A percentile compares a stretch with the other conserved stretches of the same genome.
Evolutionary conservation across 768 basidiomycete genomes (phyloP).

Genomic region (Pleurotus sapidus): DNA sequence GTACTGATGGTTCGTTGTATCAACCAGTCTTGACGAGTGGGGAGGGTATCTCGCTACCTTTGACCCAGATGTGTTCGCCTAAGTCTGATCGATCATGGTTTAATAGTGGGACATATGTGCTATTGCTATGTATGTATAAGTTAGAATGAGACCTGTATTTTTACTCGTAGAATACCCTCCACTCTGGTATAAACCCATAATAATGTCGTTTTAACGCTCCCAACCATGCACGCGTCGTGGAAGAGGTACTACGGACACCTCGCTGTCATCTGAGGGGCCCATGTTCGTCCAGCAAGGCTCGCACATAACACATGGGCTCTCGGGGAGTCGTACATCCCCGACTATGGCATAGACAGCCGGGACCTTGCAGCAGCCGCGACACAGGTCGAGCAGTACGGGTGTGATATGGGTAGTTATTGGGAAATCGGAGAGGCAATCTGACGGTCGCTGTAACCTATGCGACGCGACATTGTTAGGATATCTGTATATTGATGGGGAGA

Average conservation of each 20-base stretch:
- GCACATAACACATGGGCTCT: constrained; percentile 77
- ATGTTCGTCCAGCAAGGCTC: constrained; percentile 70
- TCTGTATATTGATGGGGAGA: too few species aligned
- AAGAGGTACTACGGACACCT: constrained; percentile 51
- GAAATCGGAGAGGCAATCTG: constrained; percentile 57
- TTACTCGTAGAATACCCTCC: background rate
- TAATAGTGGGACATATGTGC: too few species aligned
- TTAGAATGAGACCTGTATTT: background rate
- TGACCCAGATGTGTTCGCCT: background rate
- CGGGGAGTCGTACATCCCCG: constrained; percentile 72
- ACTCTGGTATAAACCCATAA: too few species aligned
- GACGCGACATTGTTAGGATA: background rate
- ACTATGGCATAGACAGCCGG: constrained; percentile 68
- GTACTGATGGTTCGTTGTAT: background rate
- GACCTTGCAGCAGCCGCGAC: constrained; percentile 66
- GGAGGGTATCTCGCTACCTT: constrained; percentile 5
- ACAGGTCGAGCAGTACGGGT: constrained; percentile 57
- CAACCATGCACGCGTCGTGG: constrained; percentile 41
- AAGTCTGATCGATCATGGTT: background rate
- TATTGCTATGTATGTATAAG: too few species aligned
- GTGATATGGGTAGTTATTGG: constrained; percentile 68
- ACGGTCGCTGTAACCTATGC: constrained; percentile 52
- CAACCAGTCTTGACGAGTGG: background rate
- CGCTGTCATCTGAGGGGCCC: constrained; percentile 47
- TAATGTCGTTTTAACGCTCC: constrained; percentile 1